Base-by-base conservation (phyloP, 2,329 filamentous ascomycete genomes). In the Botrytis fabae region DNA sequence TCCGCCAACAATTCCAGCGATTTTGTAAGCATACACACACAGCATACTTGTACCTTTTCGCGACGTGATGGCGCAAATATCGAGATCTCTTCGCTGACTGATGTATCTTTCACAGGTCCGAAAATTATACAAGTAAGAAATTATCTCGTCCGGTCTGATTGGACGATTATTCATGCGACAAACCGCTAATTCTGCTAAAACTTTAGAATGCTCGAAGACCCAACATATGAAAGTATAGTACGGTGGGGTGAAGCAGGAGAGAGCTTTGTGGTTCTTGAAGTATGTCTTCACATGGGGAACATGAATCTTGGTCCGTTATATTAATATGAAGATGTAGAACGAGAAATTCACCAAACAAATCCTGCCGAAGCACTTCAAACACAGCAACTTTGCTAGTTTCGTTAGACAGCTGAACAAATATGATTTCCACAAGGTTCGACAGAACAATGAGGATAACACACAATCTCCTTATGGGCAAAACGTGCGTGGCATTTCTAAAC, bases 301-400 rank as follows among this genome's bases (percentile, higher is more conserved):
- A 48, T 35, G 38, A 40, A 40, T 46, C n/a, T 38, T 28, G 22
- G 32, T 32, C 32, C 5, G 35, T 38, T 40, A 54, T 40, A 54
- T 51, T 65, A 22, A 80, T 77, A 73, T 72, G 72, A 54, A 69
- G 65, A 69, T 74, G 40, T 82, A 98, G 95, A 97, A 97, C 82
- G 95, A 98, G 82, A 97, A 97, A 82, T 99, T 99, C 81, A 98
- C 96, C 35, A 97, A 98, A 82, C 92, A 93, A 57, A 97, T 99
- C 78, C 89, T 99, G 25, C 96, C 96, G 3, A 98, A 98, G 81
- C 94, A 98, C 80, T 99, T 99, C 86, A 99, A 99, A 83, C 96
- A 98, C 84, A 97, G 94, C 88, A 98, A 98, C 82, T 98, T 98
- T 85, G 95, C 95, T 46, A 97, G 94, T 83, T 98, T 98, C 81